Evolutionary conservation across 345 rosid genomes (phyloP), one percentile per base, ranked within the genome.

Genomic region (Lepidium aucheri): DNA sequence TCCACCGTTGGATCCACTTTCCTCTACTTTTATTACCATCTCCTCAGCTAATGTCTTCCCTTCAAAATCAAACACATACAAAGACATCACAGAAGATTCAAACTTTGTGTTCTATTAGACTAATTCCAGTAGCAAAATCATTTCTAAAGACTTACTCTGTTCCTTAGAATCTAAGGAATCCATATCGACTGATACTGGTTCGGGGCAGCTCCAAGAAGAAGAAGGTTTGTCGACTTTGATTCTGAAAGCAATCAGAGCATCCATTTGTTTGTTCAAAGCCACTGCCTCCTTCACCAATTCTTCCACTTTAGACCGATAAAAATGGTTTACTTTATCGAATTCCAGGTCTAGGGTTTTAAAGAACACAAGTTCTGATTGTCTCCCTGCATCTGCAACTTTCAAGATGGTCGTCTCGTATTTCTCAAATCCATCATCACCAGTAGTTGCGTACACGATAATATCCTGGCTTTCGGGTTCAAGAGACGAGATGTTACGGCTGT

Each of bases 221-320:
- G 63, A 55, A 5, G 90, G 88, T 67, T 76, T 68, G 26, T 83
- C 80, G 3, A 88, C 91, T 76, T 88, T 86, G 11, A 76, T 60
- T 62, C 88, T 70, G 18, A 83, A 83, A 66, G 92, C 96, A 76
- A 88, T 83, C 63, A 88, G 9, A 67, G 34, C 53, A 67, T 76
- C 77, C 79, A 76, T 76, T 40, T 76, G 76, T 26, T 70, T 76
- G 49, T 66, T 76, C 55, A 76, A 60, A 40, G 3, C 42, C 44
- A 11, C 67, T 33, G 74, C 76, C 17, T 76, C 80, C 11, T 67
- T 72, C 39, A 72, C 62, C 66, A 76, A 5, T 34, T 72, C 74
- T 14, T 72, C 54, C 18, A 76, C 76, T 34, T 76, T 76, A 33
- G 57, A 33, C 53, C 53, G 18, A 42, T 77, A 77, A 72, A 77